These are phyloP conservation scores for Rhododendron henanense DNA, from an alignment of 148 eudicot genomes.

Conservation along the genomic window DNA sequence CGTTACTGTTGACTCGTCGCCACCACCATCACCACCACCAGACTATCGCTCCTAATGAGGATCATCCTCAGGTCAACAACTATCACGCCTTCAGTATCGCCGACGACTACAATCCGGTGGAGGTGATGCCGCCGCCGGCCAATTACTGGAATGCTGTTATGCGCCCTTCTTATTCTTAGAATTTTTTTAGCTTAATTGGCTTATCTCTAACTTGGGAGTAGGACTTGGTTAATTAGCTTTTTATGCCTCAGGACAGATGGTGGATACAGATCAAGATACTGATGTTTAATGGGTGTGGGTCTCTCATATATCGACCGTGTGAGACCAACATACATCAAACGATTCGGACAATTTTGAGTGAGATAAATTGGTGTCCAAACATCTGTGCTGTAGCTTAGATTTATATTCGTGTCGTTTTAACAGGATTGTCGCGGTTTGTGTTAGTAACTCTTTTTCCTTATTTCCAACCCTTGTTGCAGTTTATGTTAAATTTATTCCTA, in stretches of 20 bases:
- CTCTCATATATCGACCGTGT: too few relatives aligned
- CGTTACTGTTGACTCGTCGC: neutral
- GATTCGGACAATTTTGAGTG: neutral
- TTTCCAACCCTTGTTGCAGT: too few relatives aligned
- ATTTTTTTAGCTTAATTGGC: neutral
- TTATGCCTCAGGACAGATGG: neutral
- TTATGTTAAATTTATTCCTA: too few relatives aligned
- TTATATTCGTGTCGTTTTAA: too few relatives aligned
- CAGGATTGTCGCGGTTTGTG: too few relatives aligned
- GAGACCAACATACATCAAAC: neutral
- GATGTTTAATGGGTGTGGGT: neutral
- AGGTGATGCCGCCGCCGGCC: neutral
- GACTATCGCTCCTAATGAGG: neutral
- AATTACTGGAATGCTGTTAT: conserved; percentile 30
- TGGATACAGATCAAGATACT: neutral
- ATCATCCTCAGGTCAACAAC: neutral
- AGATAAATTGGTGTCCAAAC: neutral
- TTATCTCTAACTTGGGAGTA: neutral
- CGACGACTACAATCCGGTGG: conserved; percentile 18
- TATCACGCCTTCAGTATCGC: conserved; percentile 21
- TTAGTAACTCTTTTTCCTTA: too few relatives aligned
- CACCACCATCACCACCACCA: neutral
- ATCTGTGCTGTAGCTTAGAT: neutral
- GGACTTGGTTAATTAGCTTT: neutral
- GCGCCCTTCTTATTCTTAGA: conserved; percentile 23